Conservation (phyloP, 257 asterid species). For the Gynochthodes officinalis region DNA sequence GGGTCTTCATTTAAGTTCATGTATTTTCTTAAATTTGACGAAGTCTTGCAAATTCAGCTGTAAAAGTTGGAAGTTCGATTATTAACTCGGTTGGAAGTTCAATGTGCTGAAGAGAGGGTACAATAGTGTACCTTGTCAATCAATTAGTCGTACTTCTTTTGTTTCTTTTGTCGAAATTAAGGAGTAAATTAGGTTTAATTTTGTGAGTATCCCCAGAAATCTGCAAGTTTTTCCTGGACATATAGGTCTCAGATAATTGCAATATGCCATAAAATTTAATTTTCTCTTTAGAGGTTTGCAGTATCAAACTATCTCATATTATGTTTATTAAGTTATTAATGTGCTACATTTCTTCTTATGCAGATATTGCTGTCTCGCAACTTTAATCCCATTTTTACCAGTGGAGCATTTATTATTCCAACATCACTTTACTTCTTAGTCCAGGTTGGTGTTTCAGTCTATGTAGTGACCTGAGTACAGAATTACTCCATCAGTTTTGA, state of each 20-base stretch:
- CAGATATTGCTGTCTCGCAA: constrained; percentile 76
- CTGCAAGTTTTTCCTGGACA: not conserved
- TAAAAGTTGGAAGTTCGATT: not conserved
- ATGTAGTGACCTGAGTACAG: not conserved
- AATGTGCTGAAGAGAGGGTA: not conserved
- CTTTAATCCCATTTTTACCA: constrained; percentile 63
- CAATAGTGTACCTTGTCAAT: not conserved
- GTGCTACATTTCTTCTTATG: constrained; percentile 12
- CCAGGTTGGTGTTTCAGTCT: constrained; percentile 52
- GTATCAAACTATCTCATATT: not conserved
- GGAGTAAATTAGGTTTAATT: not conserved
- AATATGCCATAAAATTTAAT: not conserved
- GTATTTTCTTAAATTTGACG: no score
- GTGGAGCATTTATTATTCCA: constrained; percentile 86
- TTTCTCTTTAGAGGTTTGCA: not conserved
- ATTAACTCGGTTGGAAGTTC: not conserved
- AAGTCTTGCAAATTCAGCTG: no score
- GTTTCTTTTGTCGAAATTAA: not conserved
- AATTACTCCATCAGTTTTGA: not conserved
- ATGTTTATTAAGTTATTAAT: constrained; percentile 15
- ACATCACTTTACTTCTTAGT: constrained; percentile 70
- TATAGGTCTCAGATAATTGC: constrained; percentile 1
- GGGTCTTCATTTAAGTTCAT: not conserved
- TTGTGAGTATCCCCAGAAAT: not conserved
- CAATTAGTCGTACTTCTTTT: not conserved